These are phyloP conservation scores for Penicillium daleae DNA, from an alignment of 495 filamentous ascomycete genomes.

Conservation along the genomic window DNA sequence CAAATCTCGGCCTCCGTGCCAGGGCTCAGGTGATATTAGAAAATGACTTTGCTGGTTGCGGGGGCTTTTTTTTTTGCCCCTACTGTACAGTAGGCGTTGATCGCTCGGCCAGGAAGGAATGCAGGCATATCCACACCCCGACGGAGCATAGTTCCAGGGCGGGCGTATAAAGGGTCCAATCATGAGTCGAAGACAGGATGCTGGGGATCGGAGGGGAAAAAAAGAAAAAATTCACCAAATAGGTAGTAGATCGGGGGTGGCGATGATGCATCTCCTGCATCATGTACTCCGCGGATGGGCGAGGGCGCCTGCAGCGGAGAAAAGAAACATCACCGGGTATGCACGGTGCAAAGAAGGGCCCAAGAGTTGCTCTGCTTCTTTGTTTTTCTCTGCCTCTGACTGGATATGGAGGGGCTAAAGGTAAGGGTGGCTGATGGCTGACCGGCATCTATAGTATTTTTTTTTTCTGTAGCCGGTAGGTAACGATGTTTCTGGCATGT, in stretches of 20 bases:
- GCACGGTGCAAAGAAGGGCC: constrained; percentile 24
- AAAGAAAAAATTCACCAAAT: constrained; percentile 8
- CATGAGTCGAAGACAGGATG: constrained; percentile 11
- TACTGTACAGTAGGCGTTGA: constrained; percentile 1
- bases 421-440: constrained; percentile 6
- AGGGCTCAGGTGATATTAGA: constrained; percentile 26
- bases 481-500: not conserved
- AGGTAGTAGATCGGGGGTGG: constrained; percentile 24
- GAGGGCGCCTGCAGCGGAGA: constrained; percentile 28
- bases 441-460: not conserved
- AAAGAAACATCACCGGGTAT: constrained; percentile 30
- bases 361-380: constrained; percentile 3
- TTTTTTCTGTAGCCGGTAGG: too few relatives aligned
- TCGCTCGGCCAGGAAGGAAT: constrained; percentile 20
- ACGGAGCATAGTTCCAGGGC: constrained; percentile 24
- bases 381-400: constrained; percentile 2
- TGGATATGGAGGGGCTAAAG: constrained; percentile 1
- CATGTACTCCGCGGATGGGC: constrained; percentile 36
- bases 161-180: constrained; percentile 13
- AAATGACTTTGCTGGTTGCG: constrained; percentile 19
- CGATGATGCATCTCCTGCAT: constrained; percentile 39
- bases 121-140: constrained; percentile 12
- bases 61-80: not conserved
- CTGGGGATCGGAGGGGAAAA: constrained; percentile 26
- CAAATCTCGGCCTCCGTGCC: not conserved